Evolutionary conservation across 192 early-diverging fungal species (phyloP).

Genomic region (Podochytrium sp.): DNA sequence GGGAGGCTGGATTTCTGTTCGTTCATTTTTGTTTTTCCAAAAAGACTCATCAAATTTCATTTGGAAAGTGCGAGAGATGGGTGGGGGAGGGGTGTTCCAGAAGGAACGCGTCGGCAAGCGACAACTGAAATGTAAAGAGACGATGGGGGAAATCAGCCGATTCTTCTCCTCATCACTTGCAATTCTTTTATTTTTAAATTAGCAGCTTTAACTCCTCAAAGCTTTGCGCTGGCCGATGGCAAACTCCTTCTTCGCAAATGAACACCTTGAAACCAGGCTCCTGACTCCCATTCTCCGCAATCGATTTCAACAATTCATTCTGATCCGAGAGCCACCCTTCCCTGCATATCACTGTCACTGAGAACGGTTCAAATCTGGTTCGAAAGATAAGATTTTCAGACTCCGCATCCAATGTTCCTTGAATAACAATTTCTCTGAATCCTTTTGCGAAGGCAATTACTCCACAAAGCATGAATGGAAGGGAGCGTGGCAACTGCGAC

Average conservation of each 20-base stretch:
- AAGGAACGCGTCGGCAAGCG: too few species aligned
- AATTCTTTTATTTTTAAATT: not conserved
- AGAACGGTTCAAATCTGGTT: constrained; percentile 53
- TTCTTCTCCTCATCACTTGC: too few species aligned
- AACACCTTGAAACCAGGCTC: constrained; percentile 22
- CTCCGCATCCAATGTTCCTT: constrained; percentile 5
- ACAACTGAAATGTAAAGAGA: too few species aligned
- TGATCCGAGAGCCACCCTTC: constrained; percentile 27
- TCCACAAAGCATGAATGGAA: constrained; percentile 28
- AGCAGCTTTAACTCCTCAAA: constrained; percentile 32
- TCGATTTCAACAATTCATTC: constrained; percentile 19
- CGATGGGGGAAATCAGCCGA: too few species aligned
- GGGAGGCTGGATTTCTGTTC: too few species aligned
- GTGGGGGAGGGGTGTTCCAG: too few species aligned
- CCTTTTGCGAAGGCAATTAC: not conserved
- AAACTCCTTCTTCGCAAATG: constrained; percentile 61
- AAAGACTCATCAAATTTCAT: too few species aligned
- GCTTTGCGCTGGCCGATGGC: constrained; percentile 52
- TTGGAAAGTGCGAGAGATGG: too few species aligned
- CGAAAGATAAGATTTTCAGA: not conserved
- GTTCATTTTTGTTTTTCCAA: too few species aligned
- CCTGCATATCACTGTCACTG: not conserved
- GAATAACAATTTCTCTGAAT: constrained; percentile 2
- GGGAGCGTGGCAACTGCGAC: constrained; percentile 34
- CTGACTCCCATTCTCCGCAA: constrained; percentile 15